A percentile compares a stretch with the other conserved stretches of the same genome.
phyloP scores from a whole-genome alignment of 371 early-diverging fungal genomes.

The Lichtheimia hyalospora region DNA sequence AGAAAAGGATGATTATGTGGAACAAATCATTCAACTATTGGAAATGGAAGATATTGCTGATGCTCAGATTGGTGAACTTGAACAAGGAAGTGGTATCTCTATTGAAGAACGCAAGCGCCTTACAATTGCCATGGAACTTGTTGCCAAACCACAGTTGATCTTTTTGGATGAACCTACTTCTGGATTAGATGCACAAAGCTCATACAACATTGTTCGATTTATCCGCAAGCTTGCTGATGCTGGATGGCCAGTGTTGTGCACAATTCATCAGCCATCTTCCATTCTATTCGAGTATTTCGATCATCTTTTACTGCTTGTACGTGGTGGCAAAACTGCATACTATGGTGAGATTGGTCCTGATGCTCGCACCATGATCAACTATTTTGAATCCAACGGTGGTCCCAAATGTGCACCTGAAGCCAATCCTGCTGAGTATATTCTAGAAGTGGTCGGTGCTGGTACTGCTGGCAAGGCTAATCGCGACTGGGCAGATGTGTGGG shows the following conservation, averaged over 20 bases:
- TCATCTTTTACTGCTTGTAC: slow-evolving; percentile 59
- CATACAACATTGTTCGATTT: slow-evolving; percentile 64
- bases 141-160: slow-evolving; percentile 70
- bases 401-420: slow-evolving; percentile 46
- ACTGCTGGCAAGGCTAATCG: slow-evolving; percentile 32
- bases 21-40: slow-evolving; percentile 57
- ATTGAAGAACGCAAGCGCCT: slow-evolving; percentile 67
- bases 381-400: slow-evolving; percentile 61
- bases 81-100: slow-evolving; percentile 44
- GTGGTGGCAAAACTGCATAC: slow-evolving; percentile 59
- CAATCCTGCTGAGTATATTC: slow-evolving; percentile 69
- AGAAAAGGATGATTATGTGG: slow-evolving; percentile 62
- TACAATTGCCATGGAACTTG: slow-evolving; percentile 67
- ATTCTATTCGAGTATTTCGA: slow-evolving; percentile 66
- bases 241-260: slow-evolving; percentile 60
- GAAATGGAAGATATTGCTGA: slow-evolving; percentile 59
- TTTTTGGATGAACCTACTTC: slow-evolving; percentile 86
- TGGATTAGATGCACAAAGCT: slow-evolving; percentile 64
- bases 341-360: slow-evolving; percentile 62
- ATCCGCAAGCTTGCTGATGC: slow-evolving; percentile 59
- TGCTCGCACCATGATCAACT: slow-evolving; percentile 49
- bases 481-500: slow-evolving; percentile 61
- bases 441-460: slow-evolving; percentile 48
- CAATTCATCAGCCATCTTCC: slow-evolving; percentile 71
- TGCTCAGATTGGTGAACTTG: slow-evolving; percentile 51